Conservation (phyloP, 2,329 filamentous ascomycete species). For the Colletotrichum limetticola region DNA sequence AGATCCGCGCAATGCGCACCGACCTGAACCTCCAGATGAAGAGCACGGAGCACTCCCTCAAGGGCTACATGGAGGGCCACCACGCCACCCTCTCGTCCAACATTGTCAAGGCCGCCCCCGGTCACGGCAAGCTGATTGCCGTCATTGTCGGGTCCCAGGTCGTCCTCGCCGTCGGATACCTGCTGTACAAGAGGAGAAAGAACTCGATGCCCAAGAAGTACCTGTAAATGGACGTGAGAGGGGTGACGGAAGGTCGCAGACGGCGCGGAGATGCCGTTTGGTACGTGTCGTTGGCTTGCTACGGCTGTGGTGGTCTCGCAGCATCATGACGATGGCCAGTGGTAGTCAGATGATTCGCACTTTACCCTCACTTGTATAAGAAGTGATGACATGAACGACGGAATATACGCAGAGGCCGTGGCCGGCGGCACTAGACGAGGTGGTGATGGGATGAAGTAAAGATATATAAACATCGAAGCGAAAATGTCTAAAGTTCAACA, state of each 20-base stretch:
- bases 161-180: slow-evolving; percentile 74
- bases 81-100: slow-evolving; percentile 60
- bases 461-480: not conserved
- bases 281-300: not conserved
- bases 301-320: no score
- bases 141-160: slow-evolving; percentile 81
- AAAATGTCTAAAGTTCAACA: not conserved
- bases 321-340: no score
- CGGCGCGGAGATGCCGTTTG: not conserved
- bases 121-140: slow-evolving; percentile 69
- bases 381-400: not conserved
- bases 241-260: not conserved
- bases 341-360: not conserved
- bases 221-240: slow-evolving; percentile 60
- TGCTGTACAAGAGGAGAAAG: slow-evolving; percentile 83
- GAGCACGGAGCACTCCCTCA: slow-evolving; percentile 63
- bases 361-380: not conserved
- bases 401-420: not conserved
- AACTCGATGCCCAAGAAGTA: slow-evolving; percentile 90
- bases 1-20: slow-evolving; percentile 67
- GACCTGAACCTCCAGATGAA: slow-evolving; percentile 61
- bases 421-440: no score
- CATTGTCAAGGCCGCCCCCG: slow-evolving; percentile 58
- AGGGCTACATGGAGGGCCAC: slow-evolving; percentile 62
- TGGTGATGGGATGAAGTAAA: not conserved